These are phyloP conservation scores for Raffaelea ambrosiae DNA, from an alignment of 2,329 filamentous ascomycete species.

Conservation along the genomic window DNA sequence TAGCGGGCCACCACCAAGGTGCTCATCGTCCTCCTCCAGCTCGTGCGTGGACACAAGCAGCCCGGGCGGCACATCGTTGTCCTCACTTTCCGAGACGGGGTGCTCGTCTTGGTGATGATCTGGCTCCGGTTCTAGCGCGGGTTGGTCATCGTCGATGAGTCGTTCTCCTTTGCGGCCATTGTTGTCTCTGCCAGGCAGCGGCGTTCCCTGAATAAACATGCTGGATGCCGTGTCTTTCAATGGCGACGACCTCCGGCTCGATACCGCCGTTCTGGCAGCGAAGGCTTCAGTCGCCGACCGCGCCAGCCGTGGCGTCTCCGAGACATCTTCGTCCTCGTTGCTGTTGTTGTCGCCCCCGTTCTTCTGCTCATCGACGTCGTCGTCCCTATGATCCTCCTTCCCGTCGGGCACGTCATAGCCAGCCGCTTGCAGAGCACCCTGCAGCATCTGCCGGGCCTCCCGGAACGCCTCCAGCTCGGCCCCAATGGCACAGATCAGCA, in stretches of 20 bases:
- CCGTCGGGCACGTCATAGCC: conserved; percentile 16
- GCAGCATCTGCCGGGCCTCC: conserved; percentile 22
- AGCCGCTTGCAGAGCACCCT: conserved; percentile 19
- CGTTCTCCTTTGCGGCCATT: background rate
- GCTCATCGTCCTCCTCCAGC: conserved; percentile 23
- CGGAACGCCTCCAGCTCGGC: conserved; percentile 40
- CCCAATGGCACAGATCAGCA: conserved; percentile 67
- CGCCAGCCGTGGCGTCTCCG: conserved; percentile 21
- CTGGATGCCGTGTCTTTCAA: conserved; percentile 1
- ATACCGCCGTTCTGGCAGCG: background rate
- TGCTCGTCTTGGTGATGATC: conserved; percentile 12
- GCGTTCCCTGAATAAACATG: background rate
- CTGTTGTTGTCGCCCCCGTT: background rate
- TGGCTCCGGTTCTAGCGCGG: background rate
- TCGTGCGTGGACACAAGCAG: conserved; percentile 25
- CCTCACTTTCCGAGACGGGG: conserved; percentile 20
- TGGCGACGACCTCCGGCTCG: conserved; percentile 1
- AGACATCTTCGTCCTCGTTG: conserved; percentile 4
- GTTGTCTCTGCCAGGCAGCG: too few species aligned
- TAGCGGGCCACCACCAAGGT: conserved; percentile 19
- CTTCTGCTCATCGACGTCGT: background rate
- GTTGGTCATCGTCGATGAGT: too few species aligned
- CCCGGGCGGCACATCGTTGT: conserved; percentile 35
- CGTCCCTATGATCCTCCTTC: conserved; percentile 8
- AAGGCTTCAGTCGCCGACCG: conserved; percentile 20